Evolutionary conservation across 306 rosid genomes (phyloP).

Genomic region (Cotoneaster glaucophyllus): DNA sequence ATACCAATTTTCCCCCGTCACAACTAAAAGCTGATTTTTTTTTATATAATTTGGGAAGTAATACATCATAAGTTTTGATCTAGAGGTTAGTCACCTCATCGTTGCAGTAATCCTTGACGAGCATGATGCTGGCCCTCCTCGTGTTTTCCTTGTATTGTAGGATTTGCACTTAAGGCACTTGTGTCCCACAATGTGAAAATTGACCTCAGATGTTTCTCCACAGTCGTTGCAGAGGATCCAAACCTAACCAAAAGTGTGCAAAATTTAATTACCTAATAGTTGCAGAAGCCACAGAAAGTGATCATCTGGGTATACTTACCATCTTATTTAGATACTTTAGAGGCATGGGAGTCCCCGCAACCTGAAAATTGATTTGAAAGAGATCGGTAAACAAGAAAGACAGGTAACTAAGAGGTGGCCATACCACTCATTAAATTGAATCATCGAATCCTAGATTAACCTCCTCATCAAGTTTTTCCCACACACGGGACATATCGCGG

Average conservation of each 20-base stretch:
- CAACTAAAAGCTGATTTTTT: neutral
- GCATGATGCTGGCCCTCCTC: conserved; percentile 44
- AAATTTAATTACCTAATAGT: neutral
- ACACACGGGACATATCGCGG: conserved; percentile 60
- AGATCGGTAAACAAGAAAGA: neutral
- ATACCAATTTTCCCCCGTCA: neutral
- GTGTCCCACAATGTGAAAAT: conserved; percentile 44
- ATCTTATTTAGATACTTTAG: conserved; percentile 32
- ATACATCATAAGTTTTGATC: neutral
- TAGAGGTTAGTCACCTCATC: conserved; percentile 26
- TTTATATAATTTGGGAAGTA: neutral
- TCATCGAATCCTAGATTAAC: conserved; percentile 13
- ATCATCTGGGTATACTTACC: conserved; percentile 11
- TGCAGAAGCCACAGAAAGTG: neutral
- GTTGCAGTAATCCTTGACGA: conserved; percentile 35
- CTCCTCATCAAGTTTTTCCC: conserved; percentile 65
- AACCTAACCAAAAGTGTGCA: conserved; percentile 25
- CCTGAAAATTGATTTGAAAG: conserved; percentile 16
- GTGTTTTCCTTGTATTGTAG: conserved; percentile 53
- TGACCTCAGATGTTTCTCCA: conserved; percentile 50
- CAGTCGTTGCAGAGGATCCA: conserved; percentile 81
- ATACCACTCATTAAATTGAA: neutral
- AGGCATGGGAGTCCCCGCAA: conserved; percentile 39
- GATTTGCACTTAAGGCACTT: conserved; percentile 47
- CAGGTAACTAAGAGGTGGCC: neutral